Evolutionary conservation across 169 alveolate genomes (phyloP), one percentile per base, ranked within the genome.

Genomic region (Cryptosporidium viatorum): DNA sequence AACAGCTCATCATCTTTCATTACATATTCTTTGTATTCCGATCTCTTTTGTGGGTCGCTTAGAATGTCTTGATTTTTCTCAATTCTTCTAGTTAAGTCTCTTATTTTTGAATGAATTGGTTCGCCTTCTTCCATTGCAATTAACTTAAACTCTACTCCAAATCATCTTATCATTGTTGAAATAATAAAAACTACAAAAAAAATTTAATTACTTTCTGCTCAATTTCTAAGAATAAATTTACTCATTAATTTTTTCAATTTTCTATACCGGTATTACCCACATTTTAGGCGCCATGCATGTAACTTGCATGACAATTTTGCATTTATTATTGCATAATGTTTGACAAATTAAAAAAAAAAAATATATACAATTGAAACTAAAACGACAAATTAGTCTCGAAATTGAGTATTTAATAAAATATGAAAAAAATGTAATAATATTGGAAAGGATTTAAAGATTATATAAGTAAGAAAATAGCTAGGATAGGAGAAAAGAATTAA

Each of bases 1-100:
- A 65, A 80, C 4, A 80, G 43, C 26, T 80, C 68, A 21, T 65
- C 89, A 41, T 80, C 89, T 50, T 39, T 80, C n/a, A 45, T 10
- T 8, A 80, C 75, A 62, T 80, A 80, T 39, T 62, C 65, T 12
- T 43, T 48, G 29, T 60, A 80, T 21, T 80, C 80, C 5, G 55
- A 41, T 80, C 74, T 80, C 33, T 41, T 80, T 33, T 62, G 29
- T 8, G 89, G 89, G 23, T 80, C 68, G 59, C 89, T 80, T 43
- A 80, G 26, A 23, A 65, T 9, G 29, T 80, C 89, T 29, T 80
- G 89, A 5, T 62, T 45, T 14, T 80, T 23, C 31, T 62, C 89
- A 23, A 80, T 67, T 9, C 16, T n/a, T 43, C 29, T 59, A 0
- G 89, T 80, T 43, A 80, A 33, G 8, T 80, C 45, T 62, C 75